phyloP scores from a whole-genome alignment of 495 filamentous ascomycete genomes.

The Hyaloscypha variabilis region DNA sequence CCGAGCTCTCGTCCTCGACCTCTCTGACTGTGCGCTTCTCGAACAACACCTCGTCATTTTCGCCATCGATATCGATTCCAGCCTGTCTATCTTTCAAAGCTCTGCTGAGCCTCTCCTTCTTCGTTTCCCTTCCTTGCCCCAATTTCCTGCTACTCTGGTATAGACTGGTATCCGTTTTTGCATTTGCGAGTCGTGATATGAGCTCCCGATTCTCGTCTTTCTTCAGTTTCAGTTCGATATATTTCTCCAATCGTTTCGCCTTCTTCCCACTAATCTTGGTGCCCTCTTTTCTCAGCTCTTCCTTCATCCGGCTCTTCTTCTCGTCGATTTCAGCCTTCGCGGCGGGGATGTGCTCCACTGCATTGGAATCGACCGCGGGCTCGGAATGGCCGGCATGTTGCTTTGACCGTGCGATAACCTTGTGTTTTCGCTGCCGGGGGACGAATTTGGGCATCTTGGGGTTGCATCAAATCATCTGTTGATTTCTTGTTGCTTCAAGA shows the following conservation, averaged over 20 bases:
- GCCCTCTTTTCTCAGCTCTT: conserved; percentile 69
- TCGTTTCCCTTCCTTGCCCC: conserved; percentile 66
- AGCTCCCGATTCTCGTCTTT: conserved; percentile 92
- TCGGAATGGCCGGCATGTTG: conserved; percentile 42
- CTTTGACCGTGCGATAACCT: conserved; percentile 56
- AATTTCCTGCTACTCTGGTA: conserved; percentile 76
- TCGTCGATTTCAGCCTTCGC: conserved; percentile 69
- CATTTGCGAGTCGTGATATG: conserved; percentile 75
- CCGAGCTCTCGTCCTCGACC: conserved; percentile 14
- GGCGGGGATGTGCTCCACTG: conserved; percentile 60
- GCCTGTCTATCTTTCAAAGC: conserved; percentile 50
- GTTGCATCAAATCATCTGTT: not conserved
- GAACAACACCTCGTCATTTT: conserved; percentile 47
- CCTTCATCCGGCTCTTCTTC: conserved; percentile 56
- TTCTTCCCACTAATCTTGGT: conserved; percentile 88
- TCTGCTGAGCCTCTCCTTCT: conserved; percentile 63
- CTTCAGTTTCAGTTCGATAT: conserved; percentile 92
- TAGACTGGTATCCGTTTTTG: conserved; percentile 79
- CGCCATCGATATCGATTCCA: conserved; percentile 35
- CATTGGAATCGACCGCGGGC: conserved; percentile 65
- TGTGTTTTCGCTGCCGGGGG: conserved; percentile 81
- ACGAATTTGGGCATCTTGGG: conserved; percentile 73
- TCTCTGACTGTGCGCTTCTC: conserved; percentile 36
- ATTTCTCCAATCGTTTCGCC: conserved; percentile 92
- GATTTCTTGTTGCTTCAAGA: not conserved